Evolutionary conservation across 208 protist genomes (phyloP).

Genomic region (Leishmania major): DNA sequence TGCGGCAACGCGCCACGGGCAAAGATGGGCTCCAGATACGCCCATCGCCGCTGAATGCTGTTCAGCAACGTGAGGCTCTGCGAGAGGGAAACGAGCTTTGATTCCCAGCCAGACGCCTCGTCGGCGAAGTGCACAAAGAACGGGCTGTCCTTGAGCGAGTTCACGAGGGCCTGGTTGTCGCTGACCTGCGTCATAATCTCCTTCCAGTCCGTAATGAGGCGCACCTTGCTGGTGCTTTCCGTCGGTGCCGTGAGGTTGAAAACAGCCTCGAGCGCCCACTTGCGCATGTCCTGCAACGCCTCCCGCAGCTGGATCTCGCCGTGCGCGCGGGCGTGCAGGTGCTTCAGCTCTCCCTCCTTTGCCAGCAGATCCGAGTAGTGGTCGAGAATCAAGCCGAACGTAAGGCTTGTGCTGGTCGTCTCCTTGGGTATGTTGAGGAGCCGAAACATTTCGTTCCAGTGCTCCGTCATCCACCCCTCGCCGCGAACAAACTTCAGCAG

Average conservation of each 20-base stretch:
- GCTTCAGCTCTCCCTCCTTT: slow-evolving; percentile 90
- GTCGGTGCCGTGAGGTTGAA: slow-evolving; percentile 89
- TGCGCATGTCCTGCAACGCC: slow-evolving; percentile 94
- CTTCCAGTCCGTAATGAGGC: slow-evolving; percentile 98
- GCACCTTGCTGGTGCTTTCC: slow-evolving; percentile 58
- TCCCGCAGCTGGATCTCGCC: slow-evolving; percentile 96
- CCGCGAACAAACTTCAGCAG: slow-evolving; percentile 93
- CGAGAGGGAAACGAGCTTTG: slow-evolving; percentile 88
- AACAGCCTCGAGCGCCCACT: slow-evolving; percentile 87
- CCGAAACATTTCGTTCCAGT: slow-evolving; percentile 96
- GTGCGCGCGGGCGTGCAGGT: slow-evolving; percentile 91
- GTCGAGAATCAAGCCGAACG: slow-evolving; percentile 91
- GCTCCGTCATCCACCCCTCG: slow-evolving; percentile 96
- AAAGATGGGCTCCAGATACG: slow-evolving; percentile 99
- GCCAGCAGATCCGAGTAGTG: slow-evolving; percentile 68
- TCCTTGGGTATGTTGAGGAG: slow-evolving; percentile 83
- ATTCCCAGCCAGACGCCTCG: slow-evolving; percentile 90
- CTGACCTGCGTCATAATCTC: slow-evolving; percentile 95
- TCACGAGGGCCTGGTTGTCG: slow-evolving; percentile 95
- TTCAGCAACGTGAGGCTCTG: slow-evolving; percentile 90
- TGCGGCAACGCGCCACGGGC: slow-evolving; percentile 94
- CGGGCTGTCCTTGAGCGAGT: slow-evolving; percentile 95
- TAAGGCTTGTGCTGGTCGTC: slow-evolving; percentile 81
- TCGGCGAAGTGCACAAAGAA: slow-evolving; percentile 95
- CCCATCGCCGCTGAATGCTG: slow-evolving; percentile 97